Evolutionary conservation across 2,329 filamentous ascomycete genomes (phyloP), one percentile per base, ranked within the genome.

Genomic region (Fusarium ambrosium): DNA sequence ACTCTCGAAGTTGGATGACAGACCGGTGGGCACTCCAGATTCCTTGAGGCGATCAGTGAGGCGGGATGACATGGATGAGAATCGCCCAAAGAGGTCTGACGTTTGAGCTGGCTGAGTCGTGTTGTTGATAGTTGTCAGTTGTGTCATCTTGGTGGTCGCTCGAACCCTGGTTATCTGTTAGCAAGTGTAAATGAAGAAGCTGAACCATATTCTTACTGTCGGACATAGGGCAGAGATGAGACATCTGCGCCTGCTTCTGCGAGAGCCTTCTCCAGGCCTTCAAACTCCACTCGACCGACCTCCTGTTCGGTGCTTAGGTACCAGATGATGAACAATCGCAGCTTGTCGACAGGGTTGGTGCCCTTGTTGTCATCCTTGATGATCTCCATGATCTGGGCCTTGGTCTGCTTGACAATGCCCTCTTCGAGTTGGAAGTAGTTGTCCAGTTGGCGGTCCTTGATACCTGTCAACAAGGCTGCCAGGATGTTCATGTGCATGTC

Each of bases 401-500:
- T 97, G 61, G 92, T 94, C 82, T 98, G 94, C 84, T 97, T 98
- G 82, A 92, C 93, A 72, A 98, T 93, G 76, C 92, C 95, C 82
- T 98, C 96, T 82, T 99, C 97, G 7, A 98, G 87, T 81, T 98
- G 95, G 85, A 97, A 99, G 84, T 94, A 99, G 81, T 97, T 97
- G 81, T 99, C 97, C 7, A 99, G 87, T 82, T 98, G 95, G 18
- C 97, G 92, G 77, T 97, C 94, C 81, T 98, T 98, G 83, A 98
- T 98, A 2, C 95, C 95, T 0, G 86, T 88, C 45, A 92, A 80
- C 4, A 92, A 82, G 1, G 94, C 94, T 2, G 95, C 96, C 4
- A 97, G 88, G 69, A 98, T 98, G 81, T 97, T 98, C 97, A 99
- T 99, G 82, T 99, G 97, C 94, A 98, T 98, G 81, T 98, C 97